These are phyloP conservation scores for Globisporangium apiculatum DNA, from an alignment of 352 stramenopile genomes.

Conservation along the genomic window DNA sequence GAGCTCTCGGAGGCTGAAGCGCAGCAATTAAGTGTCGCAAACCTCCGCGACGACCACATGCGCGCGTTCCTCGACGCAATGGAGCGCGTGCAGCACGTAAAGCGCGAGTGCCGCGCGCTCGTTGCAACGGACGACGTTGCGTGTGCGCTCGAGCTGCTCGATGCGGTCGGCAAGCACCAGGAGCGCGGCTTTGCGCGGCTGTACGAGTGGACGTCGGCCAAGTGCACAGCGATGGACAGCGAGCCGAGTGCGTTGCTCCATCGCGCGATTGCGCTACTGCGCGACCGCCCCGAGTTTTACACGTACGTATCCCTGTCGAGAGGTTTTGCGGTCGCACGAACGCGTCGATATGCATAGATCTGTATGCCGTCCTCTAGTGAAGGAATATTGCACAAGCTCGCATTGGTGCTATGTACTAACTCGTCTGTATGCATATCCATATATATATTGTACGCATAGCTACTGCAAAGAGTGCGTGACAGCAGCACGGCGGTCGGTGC, in stretches of 20 bases:
- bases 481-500: conserved; percentile 35
- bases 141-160: conserved; percentile 80
- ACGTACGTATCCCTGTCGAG: conserved; percentile 23
- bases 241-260: conserved; percentile 63
- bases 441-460: conserved; percentile 13
- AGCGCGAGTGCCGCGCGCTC: conserved; percentile 58
- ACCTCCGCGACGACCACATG: conserved; percentile 39
- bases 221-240: conserved; percentile 61
- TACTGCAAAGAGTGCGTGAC: conserved; percentile 81
- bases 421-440: too few relatives aligned
- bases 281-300: conserved; percentile 70
- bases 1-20: conserved; percentile 69
- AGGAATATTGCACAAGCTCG: too few relatives aligned
- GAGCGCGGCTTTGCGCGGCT: conserved; percentile 81
- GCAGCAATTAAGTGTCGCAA: conserved; percentile 31
- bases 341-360: too few relatives aligned
- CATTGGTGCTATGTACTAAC: too few relatives aligned
- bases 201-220: conserved; percentile 83
- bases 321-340: too few relatives aligned
- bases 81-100: conserved; percentile 65
- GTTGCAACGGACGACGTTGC: conserved; percentile 31
- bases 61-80: conserved; percentile 58
- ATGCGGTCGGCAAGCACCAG: conserved; percentile 74
- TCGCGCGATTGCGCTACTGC: conserved; percentile 57
- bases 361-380: too few relatives aligned